Evolutionary conservation across 192 early-diverging fungal species (phyloP).

Genomic region (Mortierella alpina): DNA sequence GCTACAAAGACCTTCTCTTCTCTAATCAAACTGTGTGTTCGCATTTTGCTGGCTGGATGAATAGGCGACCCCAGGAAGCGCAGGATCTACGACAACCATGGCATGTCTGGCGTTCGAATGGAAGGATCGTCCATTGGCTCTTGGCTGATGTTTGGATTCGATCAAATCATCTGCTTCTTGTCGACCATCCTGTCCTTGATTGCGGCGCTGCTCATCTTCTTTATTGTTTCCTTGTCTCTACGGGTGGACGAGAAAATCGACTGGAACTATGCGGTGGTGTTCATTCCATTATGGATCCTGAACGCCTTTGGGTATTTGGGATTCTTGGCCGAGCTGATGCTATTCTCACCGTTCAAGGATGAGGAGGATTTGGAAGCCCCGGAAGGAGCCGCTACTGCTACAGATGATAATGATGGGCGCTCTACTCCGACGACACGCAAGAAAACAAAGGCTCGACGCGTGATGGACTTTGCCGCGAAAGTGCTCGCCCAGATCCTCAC

Average conservation of each 20-base stretch:
- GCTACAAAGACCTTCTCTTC: not conserved
- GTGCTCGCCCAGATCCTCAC: constrained; percentile 59
- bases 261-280: constrained; percentile 80
- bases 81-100: constrained; percentile 88
- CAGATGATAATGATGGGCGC: too few relatives aligned
- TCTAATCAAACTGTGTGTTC: not conserved
- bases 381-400: not conserved
- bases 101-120: constrained; percentile 79
- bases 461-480: not conserved
- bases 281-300: constrained; percentile 85
- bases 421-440: not conserved
- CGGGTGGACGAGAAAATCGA: constrained; percentile 72
- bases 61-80: constrained; percentile 81
- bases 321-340: constrained; percentile 26
- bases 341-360: constrained; percentile 54
- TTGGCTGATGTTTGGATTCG: constrained; percentile 66
- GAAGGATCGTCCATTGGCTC: constrained; percentile 71
- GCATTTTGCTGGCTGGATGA: constrained; percentile 7
- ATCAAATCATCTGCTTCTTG: constrained; percentile 65
- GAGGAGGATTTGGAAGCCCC: constrained; percentile 41
- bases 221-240: constrained; percentile 80
- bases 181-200: constrained; percentile 61
- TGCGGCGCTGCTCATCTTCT: constrained; percentile 74
- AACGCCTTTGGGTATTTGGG: constrained; percentile 59
- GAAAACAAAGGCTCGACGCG: not conserved